Base-by-base conservation (phyloP, 805 yeast species). In the Barnettozyma wickerhamii region DNA sequence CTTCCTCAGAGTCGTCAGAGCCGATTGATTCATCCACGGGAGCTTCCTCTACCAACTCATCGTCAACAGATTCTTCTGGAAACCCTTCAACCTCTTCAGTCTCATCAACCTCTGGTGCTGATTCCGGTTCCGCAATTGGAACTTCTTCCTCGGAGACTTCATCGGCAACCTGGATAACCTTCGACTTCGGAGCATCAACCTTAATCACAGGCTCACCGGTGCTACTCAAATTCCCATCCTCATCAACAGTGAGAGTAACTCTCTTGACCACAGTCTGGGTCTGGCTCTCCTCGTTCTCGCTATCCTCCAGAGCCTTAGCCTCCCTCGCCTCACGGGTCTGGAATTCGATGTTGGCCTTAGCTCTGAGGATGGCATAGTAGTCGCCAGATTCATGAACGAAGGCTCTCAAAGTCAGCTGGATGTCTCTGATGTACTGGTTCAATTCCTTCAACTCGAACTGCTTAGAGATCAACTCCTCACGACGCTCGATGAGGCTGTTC, bases 381-480 rank as follows among this genome's bases (percentile, higher is more conserved):
- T 77, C 80, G 14, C 77, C 80, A 39, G 79, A 74, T 52, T 84
- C 93, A 34, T 75, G 69, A 23, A 72, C 55, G 36, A 84, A 55
- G 13, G 74, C 63, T 33, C 66, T 64, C 37, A 81, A 60, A 41
- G 81, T 58, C 19, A 53, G 47, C 35, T 65, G 66, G 17, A 65
- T 51, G 20, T 59, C 65, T 30, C 50, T 46, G 47, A 76, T 48
- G 47, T 62, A 51, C 5, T 55, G 45, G 21, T 62, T 56, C 17
- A 67, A 55, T 4, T 45, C 48, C 1, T 47, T 43, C 48, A 68
- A 48, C 30, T 59, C 52, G 2, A 68, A 63, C 15, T 62, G 53
- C 17, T 60, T 56, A 10, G 53, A 47, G 13, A 70, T 68, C 30
- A 83, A 58, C 13, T 58, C 51, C 45, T 84, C 87, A 45, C 90